Base-by-base conservation (phyloP, 2,329 filamentous ascomycete species). In the Thelonectria olida region DNA sequence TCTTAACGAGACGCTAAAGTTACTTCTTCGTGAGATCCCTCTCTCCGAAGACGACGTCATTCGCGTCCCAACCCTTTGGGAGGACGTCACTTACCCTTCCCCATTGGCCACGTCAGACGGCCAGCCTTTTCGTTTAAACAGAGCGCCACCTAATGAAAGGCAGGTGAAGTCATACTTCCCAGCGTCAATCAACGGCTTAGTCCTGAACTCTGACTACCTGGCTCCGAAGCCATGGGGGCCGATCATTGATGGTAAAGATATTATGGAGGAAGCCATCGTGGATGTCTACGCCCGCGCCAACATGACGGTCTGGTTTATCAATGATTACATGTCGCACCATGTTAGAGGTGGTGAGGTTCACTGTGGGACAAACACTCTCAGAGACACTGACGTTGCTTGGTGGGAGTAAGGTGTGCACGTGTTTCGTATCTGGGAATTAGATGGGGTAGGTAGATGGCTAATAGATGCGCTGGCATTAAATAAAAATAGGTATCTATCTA, bases 171-270 rank as follows among this genome's bases (percentile, higher is more conserved):
- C 31, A 15, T 34, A 12, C 31, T 15, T 34, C 7, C 31, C 31
- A 4, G 6, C 13, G 15, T 34, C 31, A 20, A 54, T 74, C 20
- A 74, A 74, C 6, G 62, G 67, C 2, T 38, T 74, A 1, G 67
- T 72, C 4, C 10, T 73, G 23, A 50, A 66, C 10, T 54, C 49
- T 3, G 17, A 47, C 9, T 22, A 62, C 1, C 36, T 74, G 4
- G 62, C 60, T 6, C 66, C 72, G 0, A 70, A 70, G 23, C 72
- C 61, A 15, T 73, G 71, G 73, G 73, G 62, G 9, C 74, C 58
- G 3, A 47, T 74, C 3, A 66, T 75, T 3, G 45, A 72, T 6
- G 68, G 66, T 0, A 28, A 61, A 39, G 74, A 76, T 17, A 61
- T 75, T 1, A 22, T 76, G 1, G 62, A 62, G 3, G 48, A 57